Percentiles rank a stretch among this genome's conserved stretches.
Evolutionary conservation across 148 eudicot species (phyloP).

Genomic region (Cornus kousa): DNA sequence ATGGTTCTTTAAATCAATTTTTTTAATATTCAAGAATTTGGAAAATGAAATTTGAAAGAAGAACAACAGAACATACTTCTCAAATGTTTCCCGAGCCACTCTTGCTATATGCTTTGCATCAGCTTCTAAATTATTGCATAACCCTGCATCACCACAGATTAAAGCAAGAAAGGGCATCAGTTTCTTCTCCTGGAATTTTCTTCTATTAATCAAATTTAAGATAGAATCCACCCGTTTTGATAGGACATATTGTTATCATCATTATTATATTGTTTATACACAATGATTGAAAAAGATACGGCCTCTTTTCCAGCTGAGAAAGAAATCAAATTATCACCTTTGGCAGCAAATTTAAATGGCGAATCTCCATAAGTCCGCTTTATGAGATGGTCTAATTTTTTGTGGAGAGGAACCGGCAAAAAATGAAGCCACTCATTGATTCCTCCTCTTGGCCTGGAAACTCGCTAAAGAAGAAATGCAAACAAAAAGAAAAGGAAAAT

Average conservation of each 20-base stretch:
- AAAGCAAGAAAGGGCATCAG: too few species aligned
- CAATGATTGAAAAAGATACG: slow-evolving; percentile 3
- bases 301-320: slow-evolving; percentile 21
- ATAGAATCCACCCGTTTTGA: too few species aligned
- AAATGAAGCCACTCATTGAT: slow-evolving; percentile 69
- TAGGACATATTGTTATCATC: neutral
- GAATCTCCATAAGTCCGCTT: slow-evolving; percentile 41
- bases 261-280: neutral
- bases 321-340: slow-evolving; percentile 30
- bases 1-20: neutral
- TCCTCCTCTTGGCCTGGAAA: slow-evolving; percentile 75
- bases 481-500: neutral
- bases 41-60: neutral
- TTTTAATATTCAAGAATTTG: neutral
- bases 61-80: slow-evolving; percentile 43
- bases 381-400: slow-evolving; percentile 39
- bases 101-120: slow-evolving; percentile 63
- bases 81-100: slow-evolving; percentile 62
- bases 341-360: slow-evolving; percentile 25
- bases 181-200: too few species aligned
- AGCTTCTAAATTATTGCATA: slow-evolving; percentile 54
- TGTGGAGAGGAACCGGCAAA: slow-evolving; percentile 71
- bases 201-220: too few species aligned
- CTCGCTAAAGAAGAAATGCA: slow-evolving; percentile 45
- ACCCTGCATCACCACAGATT: slow-evolving; percentile 32